Conservation (phyloP, 352 stramenopile genomes). For the Phytopythium sindhum region DNA sequence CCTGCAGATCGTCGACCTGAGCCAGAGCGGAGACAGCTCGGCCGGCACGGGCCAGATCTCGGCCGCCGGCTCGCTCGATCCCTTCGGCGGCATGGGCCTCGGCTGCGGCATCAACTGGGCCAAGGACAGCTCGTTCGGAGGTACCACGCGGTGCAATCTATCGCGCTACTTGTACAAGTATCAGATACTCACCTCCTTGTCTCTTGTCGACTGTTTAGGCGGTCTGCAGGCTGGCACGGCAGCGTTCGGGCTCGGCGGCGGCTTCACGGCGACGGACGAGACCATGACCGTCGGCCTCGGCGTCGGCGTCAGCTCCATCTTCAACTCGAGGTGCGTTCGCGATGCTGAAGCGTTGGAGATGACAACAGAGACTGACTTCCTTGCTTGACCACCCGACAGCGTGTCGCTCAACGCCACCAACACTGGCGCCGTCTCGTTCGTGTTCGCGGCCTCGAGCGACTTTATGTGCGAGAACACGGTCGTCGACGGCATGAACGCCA, state of each 20-base stretch:
- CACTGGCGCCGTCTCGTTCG: conserved; percentile 1
- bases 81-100: conserved; percentile 7
- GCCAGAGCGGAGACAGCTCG: neutral
- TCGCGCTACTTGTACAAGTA: neutral
- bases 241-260: conserved; percentile 6
- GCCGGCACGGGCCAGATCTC: conserved; percentile 2
- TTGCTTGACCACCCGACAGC: neutral
- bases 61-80: conserved; percentile 6
- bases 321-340: conserved; percentile 5
- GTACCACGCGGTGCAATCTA: neutral
- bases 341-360: neutral
- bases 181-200: neutral
- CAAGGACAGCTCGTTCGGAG: conserved; percentile 7
- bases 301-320: conserved; percentile 7
- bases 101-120: conserved; percentile 13
- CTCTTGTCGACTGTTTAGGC: neutral
- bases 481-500: conserved; percentile 6
- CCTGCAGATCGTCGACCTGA: conserved; percentile 8
- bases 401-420: conserved; percentile 1
- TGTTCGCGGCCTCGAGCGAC: neutral
- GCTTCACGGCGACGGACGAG: conserved; percentile 7
- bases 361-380: neutral
- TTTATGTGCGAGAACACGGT: conserved; percentile 7
- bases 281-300: conserved; percentile 5
- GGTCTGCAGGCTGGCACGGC: conserved; percentile 4